These are phyloP conservation scores for Pseudogymnoascus destructans DNA, from an alignment of 2,329 filamentous ascomycete species.

Conservation along the genomic window DNA sequence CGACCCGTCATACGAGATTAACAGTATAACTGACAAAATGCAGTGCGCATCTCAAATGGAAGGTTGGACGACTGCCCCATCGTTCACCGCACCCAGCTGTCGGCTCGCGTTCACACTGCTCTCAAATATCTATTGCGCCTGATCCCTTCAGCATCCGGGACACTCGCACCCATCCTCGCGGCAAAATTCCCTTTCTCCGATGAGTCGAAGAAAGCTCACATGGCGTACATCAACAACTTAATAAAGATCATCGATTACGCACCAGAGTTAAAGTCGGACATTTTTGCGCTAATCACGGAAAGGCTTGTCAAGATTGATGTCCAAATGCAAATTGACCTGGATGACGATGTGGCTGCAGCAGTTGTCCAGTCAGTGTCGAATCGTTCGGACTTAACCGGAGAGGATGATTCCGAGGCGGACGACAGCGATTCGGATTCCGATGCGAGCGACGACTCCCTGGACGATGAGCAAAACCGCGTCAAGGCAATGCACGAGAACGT, in stretches of 20 bases:
- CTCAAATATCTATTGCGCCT: slow-evolving; percentile 66
- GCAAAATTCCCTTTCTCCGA: slow-evolving; percentile 63
- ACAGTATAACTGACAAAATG: slow-evolving; percentile 29
- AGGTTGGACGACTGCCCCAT: slow-evolving; percentile 35
- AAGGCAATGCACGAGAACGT: slow-evolving; percentile 68
- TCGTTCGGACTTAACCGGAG: slow-evolving; percentile 29
- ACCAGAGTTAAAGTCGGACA: slow-evolving; percentile 62
- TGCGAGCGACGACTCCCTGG: slow-evolving; percentile 55
- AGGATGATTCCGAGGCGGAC: slow-evolving; percentile 36
- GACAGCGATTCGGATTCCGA: slow-evolving; percentile 59
- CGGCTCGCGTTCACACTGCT: slow-evolving; percentile 61
- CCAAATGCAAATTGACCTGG: slow-evolving; percentile 84
- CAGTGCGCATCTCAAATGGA: slow-evolving; percentile 28
- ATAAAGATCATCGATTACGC: slow-evolving; percentile 65
- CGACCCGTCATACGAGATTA: background rate
- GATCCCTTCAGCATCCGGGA: slow-evolving; percentile 63
- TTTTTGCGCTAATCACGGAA: slow-evolving; percentile 72
- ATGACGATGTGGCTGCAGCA: slow-evolving; percentile 71
- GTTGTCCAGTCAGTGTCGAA: slow-evolving; percentile 44
- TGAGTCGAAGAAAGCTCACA: slow-evolving; percentile 65
- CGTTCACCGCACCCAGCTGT: slow-evolving; percentile 50
- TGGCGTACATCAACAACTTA: slow-evolving; percentile 79
- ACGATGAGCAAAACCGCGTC: slow-evolving; percentile 49
- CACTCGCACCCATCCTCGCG: slow-evolving; percentile 53
- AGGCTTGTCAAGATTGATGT: slow-evolving; percentile 89